Evolutionary conservation across 2,329 filamentous ascomycete genomes (phyloP), one percentile per base, ranked within the genome.

Genomic region (Hansfordia pulvinata): DNA sequence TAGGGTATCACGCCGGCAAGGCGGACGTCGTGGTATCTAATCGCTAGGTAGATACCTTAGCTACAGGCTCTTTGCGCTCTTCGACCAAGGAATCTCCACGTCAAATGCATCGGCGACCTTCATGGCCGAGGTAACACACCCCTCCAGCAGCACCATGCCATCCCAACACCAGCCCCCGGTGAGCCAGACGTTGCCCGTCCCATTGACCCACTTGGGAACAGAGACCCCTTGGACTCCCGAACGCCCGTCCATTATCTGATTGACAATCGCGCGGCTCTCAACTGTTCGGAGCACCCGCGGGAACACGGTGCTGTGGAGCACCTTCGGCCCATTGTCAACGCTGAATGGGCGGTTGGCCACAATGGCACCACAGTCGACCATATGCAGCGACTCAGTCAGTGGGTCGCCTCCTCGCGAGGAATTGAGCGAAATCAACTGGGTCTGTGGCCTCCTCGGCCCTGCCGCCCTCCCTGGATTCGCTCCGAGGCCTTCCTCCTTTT

Each of bases 121-220:
- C 56, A 67, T 65, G 2, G 69, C 67, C 6, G 68, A 73, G 3
- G 68, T 54, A 3, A 74, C 51, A 29, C 69, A 76, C 2, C 70
- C 70, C 41, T 74, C 69, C 4, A 75, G 43, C 10, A 75, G 36
- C 2, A 75, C 67, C 67, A 75, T 68, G 3, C 69, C 69, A 41
- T 75, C 69, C 69, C 69, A 74, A 36, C 68, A 75, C 70, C 69
- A 75, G 0, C 65, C 64, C 5, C 69, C 69, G 1, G 58, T 54
- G 9, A 74, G 38, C 56, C 60, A 74, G 0, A 75, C 59, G 20
- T 59, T 55, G 6, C 57, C 54, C 26, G 67, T 50, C 0, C 68
- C 68, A 30, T 68, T 73, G 6, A 43, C 52, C 66, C 68, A 73
- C 13, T 33, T 20, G 14, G n/a, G 14, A n/a, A n/a, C n/a, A n/a